Conservation (phyloP, 805 yeast species). For the Metschnikowia borealis region DNA sequence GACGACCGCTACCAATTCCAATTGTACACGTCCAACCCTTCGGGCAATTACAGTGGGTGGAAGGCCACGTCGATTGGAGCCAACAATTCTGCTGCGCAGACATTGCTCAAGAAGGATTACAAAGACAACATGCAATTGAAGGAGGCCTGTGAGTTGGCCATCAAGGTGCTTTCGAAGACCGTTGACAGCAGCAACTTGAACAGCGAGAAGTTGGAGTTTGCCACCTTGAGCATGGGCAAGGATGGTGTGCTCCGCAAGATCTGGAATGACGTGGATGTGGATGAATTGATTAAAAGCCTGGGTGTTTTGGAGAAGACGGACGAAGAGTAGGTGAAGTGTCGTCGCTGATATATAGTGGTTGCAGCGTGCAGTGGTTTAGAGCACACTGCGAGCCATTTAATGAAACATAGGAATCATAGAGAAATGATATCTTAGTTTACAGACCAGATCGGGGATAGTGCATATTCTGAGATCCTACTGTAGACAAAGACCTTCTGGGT, state of each 20-base stretch:
- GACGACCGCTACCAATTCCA: constrained; percentile 90
- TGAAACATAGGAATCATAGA: not conserved
- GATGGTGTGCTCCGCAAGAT: constrained; percentile 63
- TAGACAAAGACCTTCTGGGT: not conserved
- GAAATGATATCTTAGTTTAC: too few relatives aligned
- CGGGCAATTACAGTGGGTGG: constrained; percentile 98
- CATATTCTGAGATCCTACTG: too few relatives aligned
- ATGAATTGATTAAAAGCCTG: constrained; percentile 61
- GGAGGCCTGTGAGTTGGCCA: constrained; percentile 82
- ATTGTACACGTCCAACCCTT: constrained; percentile 91
- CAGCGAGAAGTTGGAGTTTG: constrained; percentile 88
- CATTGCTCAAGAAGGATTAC: constrained; percentile 90
- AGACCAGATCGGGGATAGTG: too few relatives aligned
- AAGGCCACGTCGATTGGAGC: constrained; percentile 97
- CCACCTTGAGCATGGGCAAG: constrained; percentile 58
- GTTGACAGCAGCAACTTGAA: constrained; percentile 85
- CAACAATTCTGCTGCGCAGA: constrained; percentile 93
- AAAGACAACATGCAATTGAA: constrained; percentile 69
- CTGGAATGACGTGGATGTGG: constrained; percentile 79
- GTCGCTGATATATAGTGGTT: not conserved
- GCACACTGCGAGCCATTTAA: not conserved
- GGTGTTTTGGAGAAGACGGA: constrained; percentile 54
- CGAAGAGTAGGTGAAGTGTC: constrained; percentile 13
- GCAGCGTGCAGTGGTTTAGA: not conserved
- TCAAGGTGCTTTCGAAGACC: constrained; percentile 89